Evolutionary conservation across 148 eudicot species (phyloP).

Genomic region (Arbutus unedo): DNA sequence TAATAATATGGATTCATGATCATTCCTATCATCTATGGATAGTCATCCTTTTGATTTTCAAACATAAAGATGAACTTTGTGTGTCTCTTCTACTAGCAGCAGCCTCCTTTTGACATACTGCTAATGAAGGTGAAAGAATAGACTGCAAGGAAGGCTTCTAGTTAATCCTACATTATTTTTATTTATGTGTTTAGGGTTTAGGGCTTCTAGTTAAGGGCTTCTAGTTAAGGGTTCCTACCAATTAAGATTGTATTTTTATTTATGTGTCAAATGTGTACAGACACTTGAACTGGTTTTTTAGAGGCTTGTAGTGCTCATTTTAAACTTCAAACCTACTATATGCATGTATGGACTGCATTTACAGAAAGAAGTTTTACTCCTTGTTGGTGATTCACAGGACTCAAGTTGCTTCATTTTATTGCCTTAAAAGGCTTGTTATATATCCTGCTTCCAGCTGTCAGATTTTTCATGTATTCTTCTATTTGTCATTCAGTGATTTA

Average conservation of each 20-base stretch:
- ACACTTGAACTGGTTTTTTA: background rate
- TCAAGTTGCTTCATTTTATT: background rate
- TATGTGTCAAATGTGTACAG: background rate
- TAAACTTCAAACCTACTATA: background rate
- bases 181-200: too few species aligned
- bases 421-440: background rate
- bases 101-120: background rate
- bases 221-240: background rate
- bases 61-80: constrained; percentile 8
- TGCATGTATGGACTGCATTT: background rate
- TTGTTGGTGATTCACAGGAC: background rate
- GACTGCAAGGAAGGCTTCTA: background rate
- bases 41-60: background rate
- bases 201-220: background rate
- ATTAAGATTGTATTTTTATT: background rate
- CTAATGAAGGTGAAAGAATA: background rate
- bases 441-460: background rate
- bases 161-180: background rate
- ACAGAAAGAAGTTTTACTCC: background rate
- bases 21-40: background rate
- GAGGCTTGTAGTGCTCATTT: background rate
- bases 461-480: background rate
- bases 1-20: background rate
- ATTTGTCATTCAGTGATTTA: background rate
- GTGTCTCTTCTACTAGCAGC: background rate